Conservation (phyloP, 2,329 filamentous ascomycete species). For the Paraphoma chrysanthemicola region DNA sequence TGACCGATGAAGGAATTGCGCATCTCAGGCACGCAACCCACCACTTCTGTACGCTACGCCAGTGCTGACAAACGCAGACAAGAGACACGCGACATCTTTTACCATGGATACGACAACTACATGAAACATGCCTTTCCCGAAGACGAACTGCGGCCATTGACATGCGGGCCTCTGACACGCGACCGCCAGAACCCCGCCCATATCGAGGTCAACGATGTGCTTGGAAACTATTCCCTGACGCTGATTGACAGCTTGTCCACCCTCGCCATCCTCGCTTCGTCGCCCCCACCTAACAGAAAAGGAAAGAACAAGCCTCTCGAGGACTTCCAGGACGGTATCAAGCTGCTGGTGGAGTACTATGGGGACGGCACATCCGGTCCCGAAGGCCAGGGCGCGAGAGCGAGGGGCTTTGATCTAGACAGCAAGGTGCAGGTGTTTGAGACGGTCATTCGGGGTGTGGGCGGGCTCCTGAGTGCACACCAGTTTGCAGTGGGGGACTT, state of each 20-base stretch:
- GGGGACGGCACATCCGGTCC: conserved; percentile 79
- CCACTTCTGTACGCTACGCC: conserved; percentile 14
- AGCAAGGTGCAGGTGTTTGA: conserved; percentile 99
- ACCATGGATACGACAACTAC: conserved; percentile 96
- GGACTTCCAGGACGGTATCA: conserved; percentile 80
- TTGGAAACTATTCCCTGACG: conserved; percentile 96
- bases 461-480: conserved; percentile 90
- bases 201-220: conserved; percentile 89
- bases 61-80: conserved; percentile 37
- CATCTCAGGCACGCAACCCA: conserved; percentile 42
- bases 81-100: conserved; percentile 77
- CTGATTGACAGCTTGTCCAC: conserved; percentile 95
- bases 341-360: conserved; percentile 79
- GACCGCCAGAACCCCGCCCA: conserved; percentile 80
- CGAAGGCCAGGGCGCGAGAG: conserved; percentile 73
- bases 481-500: conserved; percentile 90
- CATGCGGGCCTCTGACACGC: conserved; percentile 83
- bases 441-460: conserved; percentile 92
- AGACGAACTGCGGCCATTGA: conserved; percentile 88
- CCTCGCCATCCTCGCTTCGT: conserved; percentile 87
- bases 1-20: conserved; percentile 53
- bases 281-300: conserved; percentile 62
- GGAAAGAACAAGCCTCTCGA: conserved; percentile 60
- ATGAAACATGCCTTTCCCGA: conserved; percentile 94
- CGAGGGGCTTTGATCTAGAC: conserved; percentile 88